A percentile compares a stretch with the other conserved stretches of the same genome.
Evolutionary conservation across 75 land plant species (phyloP).

Genomic region (Cupressus sempervirens): DNA sequence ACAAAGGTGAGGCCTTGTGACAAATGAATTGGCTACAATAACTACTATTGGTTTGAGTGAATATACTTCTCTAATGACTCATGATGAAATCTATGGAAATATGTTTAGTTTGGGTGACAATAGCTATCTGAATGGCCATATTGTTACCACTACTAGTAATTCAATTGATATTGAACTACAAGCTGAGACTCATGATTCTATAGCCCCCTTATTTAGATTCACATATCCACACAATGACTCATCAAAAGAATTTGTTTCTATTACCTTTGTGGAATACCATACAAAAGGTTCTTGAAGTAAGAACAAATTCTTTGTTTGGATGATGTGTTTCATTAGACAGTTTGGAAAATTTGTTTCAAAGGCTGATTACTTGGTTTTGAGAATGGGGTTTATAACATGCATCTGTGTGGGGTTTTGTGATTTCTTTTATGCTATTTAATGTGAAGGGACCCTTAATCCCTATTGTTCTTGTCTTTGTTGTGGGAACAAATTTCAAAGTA

Average conservation of each 20-base stretch:
- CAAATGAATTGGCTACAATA: not conserved
- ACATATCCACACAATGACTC: not conserved
- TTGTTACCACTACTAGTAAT: not conserved
- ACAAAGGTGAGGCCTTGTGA: not conserved
- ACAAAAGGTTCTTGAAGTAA: no score
- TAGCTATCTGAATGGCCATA: not conserved
- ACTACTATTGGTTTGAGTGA: not conserved
- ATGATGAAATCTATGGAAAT: not conserved
- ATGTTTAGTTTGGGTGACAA: not conserved
- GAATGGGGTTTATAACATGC: not conserved
- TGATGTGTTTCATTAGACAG: no score
- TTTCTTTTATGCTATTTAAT: no score
- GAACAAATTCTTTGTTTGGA: no score
- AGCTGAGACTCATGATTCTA: not conserved
- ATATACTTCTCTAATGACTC: not conserved
- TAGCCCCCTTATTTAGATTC: not conserved
- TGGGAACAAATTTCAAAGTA: constrained; percentile 32
- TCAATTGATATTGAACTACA: constrained; percentile 4
- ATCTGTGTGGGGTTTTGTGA: no score
- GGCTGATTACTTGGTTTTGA: no score
- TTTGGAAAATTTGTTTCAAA: no score
- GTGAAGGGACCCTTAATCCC: not conserved
- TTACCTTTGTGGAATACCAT: not conserved
- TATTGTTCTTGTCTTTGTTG: constrained; percentile 58
- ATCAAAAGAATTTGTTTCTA: not conserved